Evolutionary conservation across 2,329 filamentous ascomycete species (phyloP), one percentile per base, ranked within the genome.

Genomic region (Hymenoscyphus repandus): DNA sequence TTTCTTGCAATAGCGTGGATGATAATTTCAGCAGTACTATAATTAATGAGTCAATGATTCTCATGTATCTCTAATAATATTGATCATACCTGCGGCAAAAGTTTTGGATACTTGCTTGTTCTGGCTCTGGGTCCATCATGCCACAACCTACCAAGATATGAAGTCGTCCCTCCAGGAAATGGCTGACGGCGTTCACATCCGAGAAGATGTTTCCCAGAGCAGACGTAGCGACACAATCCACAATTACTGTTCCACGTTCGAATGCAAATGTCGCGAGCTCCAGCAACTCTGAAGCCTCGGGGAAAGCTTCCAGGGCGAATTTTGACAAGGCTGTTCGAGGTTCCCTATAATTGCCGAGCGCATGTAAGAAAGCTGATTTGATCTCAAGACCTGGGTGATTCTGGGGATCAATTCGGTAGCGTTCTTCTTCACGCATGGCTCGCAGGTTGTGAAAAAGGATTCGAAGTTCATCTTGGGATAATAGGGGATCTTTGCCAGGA

Each of bases 391-490:
- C 44, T 69, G 62, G 38, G 70, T 74, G 9, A 70, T 72, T 56
- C 73, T 70, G 10, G 0, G 74, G 68, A 43, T 67, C 55, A 6
- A 78, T 57, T 13, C 58, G 65, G 52, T 71, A 72, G 3, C 72
- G 68, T 27, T 72, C 66, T 34, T 74, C 71, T 13, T 66, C 62
- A 1, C 72, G 67, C 1, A 70, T 65, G n/a, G 67, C 60, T 10
- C 64, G 64, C 7, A 75, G 60, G 33, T 66, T 70, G 38, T 76
- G 68, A 49, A 69, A 72, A 43, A 74, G 69, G 2, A 69, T 70
- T 45, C 73, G 67, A n/a, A 78, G 64, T 51, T 77, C 75, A 49
- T 72, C 72, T 56, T 77, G 75, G 11, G 74, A 77, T 63, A 71
- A 74, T 41, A 74, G 66, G 2, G 68, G 68, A 53, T 77, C 72